Conservation (phyloP, 228 moss, liverwort and hornwort species). For the Sphagnum magellanicum region DNA sequence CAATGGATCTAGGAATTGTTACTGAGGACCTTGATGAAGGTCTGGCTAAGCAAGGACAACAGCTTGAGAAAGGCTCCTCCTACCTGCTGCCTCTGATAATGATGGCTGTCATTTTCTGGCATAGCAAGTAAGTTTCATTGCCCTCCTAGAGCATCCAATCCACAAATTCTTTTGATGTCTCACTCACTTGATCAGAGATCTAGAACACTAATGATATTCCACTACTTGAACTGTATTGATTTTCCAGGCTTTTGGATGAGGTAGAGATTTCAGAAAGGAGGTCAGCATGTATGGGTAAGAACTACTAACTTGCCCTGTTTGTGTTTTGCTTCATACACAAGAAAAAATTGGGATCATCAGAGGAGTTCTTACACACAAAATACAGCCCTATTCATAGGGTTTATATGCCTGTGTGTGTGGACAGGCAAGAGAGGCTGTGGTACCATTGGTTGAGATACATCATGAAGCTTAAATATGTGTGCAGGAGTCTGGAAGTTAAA, state of each 20-base stretch:
- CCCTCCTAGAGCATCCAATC: too few species aligned
- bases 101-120: slow-evolving; percentile 39
- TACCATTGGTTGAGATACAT: too few species aligned
- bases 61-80: not conserved
- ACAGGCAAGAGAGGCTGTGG: too few species aligned
- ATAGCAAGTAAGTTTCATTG: slow-evolving; percentile 24
- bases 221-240: not conserved
- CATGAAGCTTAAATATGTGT: not conserved
- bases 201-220: not conserved
- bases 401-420: too few species aligned
- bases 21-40: not conserved
- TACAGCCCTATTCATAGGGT: too few species aligned
- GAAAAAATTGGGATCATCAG: too few species aligned
- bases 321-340: too few species aligned
- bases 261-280: slow-evolving; percentile 7
- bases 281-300: slow-evolving; percentile 3
- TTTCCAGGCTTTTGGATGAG: slow-evolving; percentile 22
- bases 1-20: too few species aligned
- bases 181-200: too few species aligned
- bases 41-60: slow-evolving; percentile 2
- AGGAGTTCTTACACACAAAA: too few species aligned
- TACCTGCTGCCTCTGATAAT: slow-evolving; percentile 18
- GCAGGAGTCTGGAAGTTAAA: slow-evolving; percentile 14
- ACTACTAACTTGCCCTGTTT: too few species aligned
- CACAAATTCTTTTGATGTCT: too few species aligned